Percentiles rank a stretch among this genome's conserved stretches.
phyloP scores from a whole-genome alignment of 2,329 filamentous ascomycete genomes.

The Cryphonectria nitschkei region DNA sequence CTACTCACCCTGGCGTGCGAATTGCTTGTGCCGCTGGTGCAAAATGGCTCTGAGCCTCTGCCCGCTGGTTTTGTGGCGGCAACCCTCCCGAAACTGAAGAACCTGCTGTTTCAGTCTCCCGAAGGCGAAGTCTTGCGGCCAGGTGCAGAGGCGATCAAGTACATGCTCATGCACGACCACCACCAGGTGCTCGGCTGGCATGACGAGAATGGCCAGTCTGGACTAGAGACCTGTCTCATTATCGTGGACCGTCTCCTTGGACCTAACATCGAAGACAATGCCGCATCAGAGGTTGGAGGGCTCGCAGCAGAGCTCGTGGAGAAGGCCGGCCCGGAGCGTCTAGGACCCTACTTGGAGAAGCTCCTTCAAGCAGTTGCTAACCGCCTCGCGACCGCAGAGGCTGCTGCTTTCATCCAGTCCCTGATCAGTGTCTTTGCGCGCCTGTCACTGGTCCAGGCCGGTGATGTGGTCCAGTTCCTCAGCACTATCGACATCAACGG shows the following conservation, averaged over 20 bases:
- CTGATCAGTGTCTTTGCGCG: constrained; percentile 94
- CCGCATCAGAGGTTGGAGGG: constrained; percentile 93
- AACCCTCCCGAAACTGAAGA: constrained; percentile 84
- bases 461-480: constrained; percentile 90
- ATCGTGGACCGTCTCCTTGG: constrained; percentile 92
- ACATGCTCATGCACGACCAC: constrained; percentile 87
- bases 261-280: constrained; percentile 84
- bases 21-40: constrained; percentile 76
- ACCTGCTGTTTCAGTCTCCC: constrained; percentile 78
- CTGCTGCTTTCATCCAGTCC: constrained; percentile 91
- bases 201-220: constrained; percentile 77
- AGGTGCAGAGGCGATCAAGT: constrained; percentile 83
- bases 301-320: constrained; percentile 94
- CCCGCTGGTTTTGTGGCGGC: constrained; percentile 84
- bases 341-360: constrained; percentile 88
- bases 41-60: constrained; percentile 82
- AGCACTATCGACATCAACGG: constrained; percentile 80
- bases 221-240: constrained; percentile 84
- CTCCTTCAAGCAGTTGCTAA: constrained; percentile 87
- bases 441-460: constrained; percentile 80
- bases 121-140: constrained; percentile 89
- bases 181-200: constrained; percentile 88
- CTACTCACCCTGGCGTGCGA: constrained; percentile 81
- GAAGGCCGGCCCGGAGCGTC: constrained; percentile 86
- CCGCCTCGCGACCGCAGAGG: constrained; percentile 78